Conservation (phyloP, 225 moss, liverwort and hornwort species). For the Pleurozium schreberi region DNA sequence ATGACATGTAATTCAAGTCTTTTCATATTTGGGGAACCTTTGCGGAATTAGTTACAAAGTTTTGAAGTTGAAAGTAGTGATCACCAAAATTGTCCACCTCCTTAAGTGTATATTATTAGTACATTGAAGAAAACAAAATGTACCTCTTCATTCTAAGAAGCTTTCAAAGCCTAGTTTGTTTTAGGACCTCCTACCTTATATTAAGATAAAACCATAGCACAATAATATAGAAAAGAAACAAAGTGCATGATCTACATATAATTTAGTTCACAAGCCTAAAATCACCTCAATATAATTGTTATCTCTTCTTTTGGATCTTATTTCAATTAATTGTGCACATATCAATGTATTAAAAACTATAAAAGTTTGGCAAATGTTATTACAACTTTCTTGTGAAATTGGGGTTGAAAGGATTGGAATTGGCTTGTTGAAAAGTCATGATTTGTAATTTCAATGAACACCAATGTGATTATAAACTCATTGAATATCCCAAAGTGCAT, state of each 20-base stretch:
- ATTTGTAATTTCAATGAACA: not conserved
- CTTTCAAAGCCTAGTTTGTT: not conserved
- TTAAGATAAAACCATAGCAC: not conserved
- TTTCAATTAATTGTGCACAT: not conserved
- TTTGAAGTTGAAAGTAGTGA: not conserved
- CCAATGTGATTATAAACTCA: not conserved
- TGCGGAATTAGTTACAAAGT: not conserved
- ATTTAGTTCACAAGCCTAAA: accelerated
- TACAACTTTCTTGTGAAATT: not conserved
- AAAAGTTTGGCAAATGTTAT: not conserved
- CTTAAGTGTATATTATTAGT: accelerated
- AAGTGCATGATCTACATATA: not conserved
- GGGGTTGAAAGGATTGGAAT: not conserved
- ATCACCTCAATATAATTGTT: not conserved
- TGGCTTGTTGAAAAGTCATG: not conserved
- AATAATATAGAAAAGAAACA: too few species aligned
- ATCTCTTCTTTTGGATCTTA: not conserved
- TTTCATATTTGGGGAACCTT: not conserved
- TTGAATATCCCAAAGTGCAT: too few species aligned
- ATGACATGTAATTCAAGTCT: not conserved
- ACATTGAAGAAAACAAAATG: not conserved
- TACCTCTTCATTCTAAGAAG: accelerated
- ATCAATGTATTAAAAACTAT: not conserved
- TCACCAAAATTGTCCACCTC: too few species aligned
- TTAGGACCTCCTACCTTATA: not conserved